Base-by-base conservation (phyloP, 768 basidiomycete genomes). In the Hygrophoropsis aurantiaca region DNA sequence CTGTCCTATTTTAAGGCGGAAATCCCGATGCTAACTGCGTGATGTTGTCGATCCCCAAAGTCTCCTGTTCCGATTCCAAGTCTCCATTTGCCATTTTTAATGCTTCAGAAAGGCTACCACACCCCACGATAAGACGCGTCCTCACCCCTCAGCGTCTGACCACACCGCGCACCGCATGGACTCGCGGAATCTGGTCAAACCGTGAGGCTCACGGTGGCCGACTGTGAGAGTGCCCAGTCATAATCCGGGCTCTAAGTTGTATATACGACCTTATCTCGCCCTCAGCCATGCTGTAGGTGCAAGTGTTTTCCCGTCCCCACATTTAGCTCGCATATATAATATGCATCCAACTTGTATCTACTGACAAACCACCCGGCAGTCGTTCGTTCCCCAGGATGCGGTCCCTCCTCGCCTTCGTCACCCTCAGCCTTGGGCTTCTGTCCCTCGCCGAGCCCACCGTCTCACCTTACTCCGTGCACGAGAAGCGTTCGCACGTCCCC, bases 401-500 rank as follows among this genome's bases (percentile, higher is more conserved):
- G 26, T 52, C 52, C 40, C 51, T 58, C 36, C 33, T 51, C 15
- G 32, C 55, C 2, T 51, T 54, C 27, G 30, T 59, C 40, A 8
- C 51, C 15, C 20, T 60, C 24, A 36, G 51, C 40, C 44, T 59
- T 20, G 60, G 52, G 38, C 46, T 58, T 24, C 37, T 56, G 24
- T 34, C 54, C 18, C 45, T 60, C 9, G 58, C 57, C 1, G 44
- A 35, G 16, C 45, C 61, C 9, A 46, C 42, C 7, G 40, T 50
- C 50, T 60, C 57, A 7, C 52, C 50, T 35, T 58, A 66, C 49
- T 57, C 60, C 49, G 49, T 73, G 23, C 73, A 75, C 44, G 74
- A 75, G 54, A 69, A 60, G 44, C 73, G 72, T 44, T 59, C 58
- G 13, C 51, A 36, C 11, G 53, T 61, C 3, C 74, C 73, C 8